phyloP scores from a whole-genome alignment of 2,329 filamentous ascomycete genomes.

The Dactylellina haptotyla region DNA sequence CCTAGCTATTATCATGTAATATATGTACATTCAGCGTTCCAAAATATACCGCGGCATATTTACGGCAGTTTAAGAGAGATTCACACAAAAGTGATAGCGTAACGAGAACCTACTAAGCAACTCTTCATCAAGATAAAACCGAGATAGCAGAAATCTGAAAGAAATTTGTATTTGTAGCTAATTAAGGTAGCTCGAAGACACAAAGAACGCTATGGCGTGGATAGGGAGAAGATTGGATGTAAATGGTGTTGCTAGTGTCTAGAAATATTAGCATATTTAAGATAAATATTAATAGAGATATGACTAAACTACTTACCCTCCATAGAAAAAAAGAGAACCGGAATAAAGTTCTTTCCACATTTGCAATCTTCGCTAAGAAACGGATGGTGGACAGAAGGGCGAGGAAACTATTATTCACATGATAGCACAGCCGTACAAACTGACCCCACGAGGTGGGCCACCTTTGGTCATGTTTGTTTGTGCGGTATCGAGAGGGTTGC shows the following conservation, averaged over 20 bases:
- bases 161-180: too few species aligned
- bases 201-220: too few species aligned
- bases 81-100: neutral
- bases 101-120: too few species aligned
- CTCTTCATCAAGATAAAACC: too few species aligned
- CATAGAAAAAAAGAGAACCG: neutral
- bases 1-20: neutral
- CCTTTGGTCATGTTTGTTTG: conserved; percentile 17
- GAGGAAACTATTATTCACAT: conserved; percentile 17
- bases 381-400: neutral
- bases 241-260: too few species aligned
- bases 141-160: neutral
- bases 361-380: too few species aligned
- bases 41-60: conserved; percentile 3
- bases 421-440: conserved; percentile 40
- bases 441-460: conserved; percentile 35
- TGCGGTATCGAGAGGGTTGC: neutral
- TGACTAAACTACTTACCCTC: too few species aligned
- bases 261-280: too few species aligned
- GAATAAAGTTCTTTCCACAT: too few species aligned
- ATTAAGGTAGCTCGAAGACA: too few species aligned
- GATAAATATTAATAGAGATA: too few species aligned
- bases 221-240: too few species aligned
- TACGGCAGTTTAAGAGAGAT: neutral
- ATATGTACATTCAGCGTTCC: conserved; percentile 32